phyloP scores from a whole-genome alignment of 2,329 filamentous ascomycete species.

The Thelonectria blattea region DNA sequence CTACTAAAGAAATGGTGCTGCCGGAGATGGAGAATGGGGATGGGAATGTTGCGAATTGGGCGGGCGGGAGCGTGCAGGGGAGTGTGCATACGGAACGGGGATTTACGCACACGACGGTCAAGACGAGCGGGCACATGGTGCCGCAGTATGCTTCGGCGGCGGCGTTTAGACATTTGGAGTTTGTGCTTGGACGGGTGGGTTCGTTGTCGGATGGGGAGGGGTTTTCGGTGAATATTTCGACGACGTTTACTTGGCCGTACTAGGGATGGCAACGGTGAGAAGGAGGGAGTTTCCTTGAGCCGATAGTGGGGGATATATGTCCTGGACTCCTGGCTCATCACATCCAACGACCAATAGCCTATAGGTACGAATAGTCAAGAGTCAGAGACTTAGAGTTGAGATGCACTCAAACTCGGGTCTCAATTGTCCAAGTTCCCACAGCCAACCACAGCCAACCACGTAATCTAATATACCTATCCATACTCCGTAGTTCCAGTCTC shows the following conservation, averaged over 20 bases:
- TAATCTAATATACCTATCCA: no score
- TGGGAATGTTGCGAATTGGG: slow-evolving; percentile 49
- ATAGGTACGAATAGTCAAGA: no score
- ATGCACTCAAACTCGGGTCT: no score
- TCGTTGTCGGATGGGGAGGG: slow-evolving; percentile 35
- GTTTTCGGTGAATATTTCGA: not conserved
- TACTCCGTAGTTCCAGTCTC: no score
- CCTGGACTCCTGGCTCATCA: no score
- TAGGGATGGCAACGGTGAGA: not conserved
- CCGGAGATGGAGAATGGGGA: slow-evolving; percentile 51
- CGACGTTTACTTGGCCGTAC: not conserved
- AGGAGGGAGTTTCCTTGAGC: no score
- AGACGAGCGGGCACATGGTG: slow-evolving; percentile 70
- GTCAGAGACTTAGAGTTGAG: no score
- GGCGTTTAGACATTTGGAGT: slow-evolving; percentile 75
- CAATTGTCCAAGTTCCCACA: no score
- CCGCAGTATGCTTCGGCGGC: slow-evolving; percentile 73
- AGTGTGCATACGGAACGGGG: slow-evolving; percentile 75
- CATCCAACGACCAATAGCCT: no score
- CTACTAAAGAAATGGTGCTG: slow-evolving; percentile 63
- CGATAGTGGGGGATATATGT: no score
- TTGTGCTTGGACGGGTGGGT: slow-evolving; percentile 72
- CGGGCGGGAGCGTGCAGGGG: slow-evolving; percentile 72
- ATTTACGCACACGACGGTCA: slow-evolving; percentile 72
- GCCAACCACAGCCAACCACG: no score